Evolutionary conservation across 768 basidiomycete genomes (phyloP), one percentile per base, ranked within the genome.

Genomic region (Agaricus blazei): DNA sequence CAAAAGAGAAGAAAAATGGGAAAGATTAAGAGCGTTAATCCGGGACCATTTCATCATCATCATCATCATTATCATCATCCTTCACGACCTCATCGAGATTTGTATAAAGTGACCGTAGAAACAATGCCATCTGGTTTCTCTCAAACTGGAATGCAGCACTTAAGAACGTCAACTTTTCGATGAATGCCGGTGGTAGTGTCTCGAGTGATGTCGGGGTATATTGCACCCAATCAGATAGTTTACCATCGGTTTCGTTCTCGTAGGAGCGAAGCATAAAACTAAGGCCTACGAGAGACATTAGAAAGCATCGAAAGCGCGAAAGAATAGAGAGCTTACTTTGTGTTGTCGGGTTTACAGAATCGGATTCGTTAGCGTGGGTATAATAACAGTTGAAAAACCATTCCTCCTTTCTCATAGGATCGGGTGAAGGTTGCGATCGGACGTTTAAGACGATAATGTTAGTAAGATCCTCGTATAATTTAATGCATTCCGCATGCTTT

Each of bases 401-500:
- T 54, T 90, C 83, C 15, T 90, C 86, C 7, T 77, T 61, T 36
- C 11, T 34, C 34, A 77, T 72, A 15, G 72, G 70, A 11, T 9
- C 9, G 50, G 70, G 67, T 27, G 69, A 67, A 9, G 64, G 59
- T 41, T 68, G 63, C 12, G 65, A 57, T 59, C 83, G 85, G 66
- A 90, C 76, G 34, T 75, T 80, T 3, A 81, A 74, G 24, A 95
- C 77, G 38, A 90, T 75, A 24, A 95, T 71, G 62, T 93, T 90
- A 1, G 90, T 92, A 59, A 92, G 68, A 63, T 94, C 91, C 67
- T 94, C 91, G 65, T 96, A 96, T 58, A 95, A 80, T 49, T 75
- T 76, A 61, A 93, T 77, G 42, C 86, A 77, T 63, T 78, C 73
- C 3, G 73, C 70, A 60, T 82, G 78, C 64, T 84, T 84, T 4